Evolutionary conservation across 371 early-diverging fungal genomes (phyloP), one percentile per base, ranked within the genome.

Genomic region (Nematocida sp.): DNA sequence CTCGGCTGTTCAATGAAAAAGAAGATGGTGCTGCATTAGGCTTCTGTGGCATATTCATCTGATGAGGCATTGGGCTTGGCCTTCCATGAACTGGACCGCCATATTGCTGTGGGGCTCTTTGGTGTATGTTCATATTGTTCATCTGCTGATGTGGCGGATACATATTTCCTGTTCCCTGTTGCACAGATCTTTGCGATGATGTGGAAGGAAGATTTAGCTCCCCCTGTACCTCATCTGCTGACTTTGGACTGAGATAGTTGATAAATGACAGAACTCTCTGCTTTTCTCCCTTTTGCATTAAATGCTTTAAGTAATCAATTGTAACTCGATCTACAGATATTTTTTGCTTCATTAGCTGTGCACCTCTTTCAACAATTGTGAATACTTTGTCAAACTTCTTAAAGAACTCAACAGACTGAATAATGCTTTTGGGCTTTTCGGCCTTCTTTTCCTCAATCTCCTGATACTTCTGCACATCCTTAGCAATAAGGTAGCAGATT

Each of bases 391-490:
- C 33, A 54, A 78, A 78, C 9, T 57, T 55, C 25, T 70, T 46
- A 40, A 75, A 11, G 45, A 78, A 78, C 44, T 78, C 42, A 42
- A 42, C 46, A 4, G 80, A 15, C 23, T 57, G 47, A 27, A 20
- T 25, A 18, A 78, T 20, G 61, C 18, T 70, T 42, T 58, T 78
- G 4, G 80, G 71, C 39, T 44, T 11, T 27, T 45, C 47, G 0
- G 57, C 44, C 25, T 57, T 57, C 47, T 58, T 60, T 40, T 78
- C 80, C 45, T 78, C 80, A 15, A 78, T 60, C 9, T 20, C 57
- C 52, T 78, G 70, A 70, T 78, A 78, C 80, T 78, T 78, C 57
- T 78, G 80, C 33, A 78, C 44, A 58, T 78, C 80, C 44, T 60
- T 47, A 0, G 80, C 20, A 18, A 78, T 70, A 9, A 78, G 71